Base-by-base conservation (phyloP, 495 filamentous ascomycete species). In the Penicillium daleae region DNA sequence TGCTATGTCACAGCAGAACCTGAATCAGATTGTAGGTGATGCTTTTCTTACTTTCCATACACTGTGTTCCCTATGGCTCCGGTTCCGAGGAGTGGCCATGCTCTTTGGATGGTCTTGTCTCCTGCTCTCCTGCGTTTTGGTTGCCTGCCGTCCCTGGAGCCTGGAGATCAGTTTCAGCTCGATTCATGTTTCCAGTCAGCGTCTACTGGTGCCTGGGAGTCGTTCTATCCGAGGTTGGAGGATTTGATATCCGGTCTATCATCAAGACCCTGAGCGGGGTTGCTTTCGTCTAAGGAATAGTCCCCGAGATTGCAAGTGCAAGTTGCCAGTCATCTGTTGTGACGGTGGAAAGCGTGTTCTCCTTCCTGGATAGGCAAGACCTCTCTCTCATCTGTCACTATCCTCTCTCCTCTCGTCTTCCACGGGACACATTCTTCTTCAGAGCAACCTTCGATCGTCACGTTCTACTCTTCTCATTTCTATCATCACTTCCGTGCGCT, bases 21-120 rank as follows among this genome's bases (percentile, higher is more conserved):
- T 99, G 8, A 99, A 99, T 64, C 92, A 96, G 66, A 99, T 99
- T 72, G 94, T 97, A 84, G 82, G 91, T 82, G 56, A 10, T 21
- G 2, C n/a, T 8, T 35, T 21, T 35, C n/a, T 27, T 54, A 19
- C 12, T 22, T 22, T 54, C 51, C n/a, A 4, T 24, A 8, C 12
- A 19, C 12, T 35, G n/a, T 17, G 15, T 33, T 35, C n/a, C 31
- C 29, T 4, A 39, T 46, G 29, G 32, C 3, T 35, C 32, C 29
- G 5, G 51, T 22, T 24, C 8, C 10, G 46, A 50, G 44, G 21
- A 24, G 21, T 50, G 10, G 46, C 8, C 22, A 17, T 29, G 24
- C 13, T 27, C 13, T 50, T 50, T 15, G 4, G 2, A 26, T 29
- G 46, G 46, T 27, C 24, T 49, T 49, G 22, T 24, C 22, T 15